These are phyloP conservation scores for Phytophthora citrophthora DNA, from an alignment of 352 stramenopile species.

Conservation along the genomic window DNA sequence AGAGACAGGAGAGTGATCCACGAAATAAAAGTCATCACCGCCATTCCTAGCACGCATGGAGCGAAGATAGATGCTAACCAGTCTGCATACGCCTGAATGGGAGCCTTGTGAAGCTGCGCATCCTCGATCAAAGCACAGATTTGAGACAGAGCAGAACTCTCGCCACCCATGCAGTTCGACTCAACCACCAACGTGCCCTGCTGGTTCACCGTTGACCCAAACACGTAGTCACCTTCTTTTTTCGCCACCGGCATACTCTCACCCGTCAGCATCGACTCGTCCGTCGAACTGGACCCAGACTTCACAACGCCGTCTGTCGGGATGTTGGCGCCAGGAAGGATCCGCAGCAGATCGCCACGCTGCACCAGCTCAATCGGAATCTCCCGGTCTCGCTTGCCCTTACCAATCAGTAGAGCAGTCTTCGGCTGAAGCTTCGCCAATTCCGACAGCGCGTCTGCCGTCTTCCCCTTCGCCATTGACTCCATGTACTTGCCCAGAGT, in stretches of 20 bases:
- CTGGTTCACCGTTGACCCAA: constrained; percentile 86
- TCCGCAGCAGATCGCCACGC: constrained; percentile 73
- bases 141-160: constrained; percentile 73
- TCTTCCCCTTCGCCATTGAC: constrained; percentile 88
- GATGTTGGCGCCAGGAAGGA: constrained; percentile 78
- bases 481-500: constrained; percentile 91
- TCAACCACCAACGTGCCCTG: constrained; percentile 89
- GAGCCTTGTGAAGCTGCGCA: constrained; percentile 88
- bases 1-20: constrained; percentile 25
- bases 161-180: constrained; percentile 74
- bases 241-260: constrained; percentile 91
- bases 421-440: constrained; percentile 83
- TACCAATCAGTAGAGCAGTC: constrained; percentile 65
- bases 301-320: constrained; percentile 86
- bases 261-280: constrained; percentile 89
- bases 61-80: constrained; percentile 44
- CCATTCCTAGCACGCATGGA: constrained; percentile 24
- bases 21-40: constrained; percentile 23
- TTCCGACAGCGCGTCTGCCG: constrained; percentile 73
- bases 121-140: constrained; percentile 88
- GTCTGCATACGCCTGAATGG: constrained; percentile 87
- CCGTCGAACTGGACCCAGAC: constrained; percentile 63
- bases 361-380: constrained; percentile 89
- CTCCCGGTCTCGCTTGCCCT: constrained; percentile 61
- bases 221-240: constrained; percentile 73